Conservation (phyloP, 176 grass and related monocot species). For the Cenchrus fungigraminus region DNA sequence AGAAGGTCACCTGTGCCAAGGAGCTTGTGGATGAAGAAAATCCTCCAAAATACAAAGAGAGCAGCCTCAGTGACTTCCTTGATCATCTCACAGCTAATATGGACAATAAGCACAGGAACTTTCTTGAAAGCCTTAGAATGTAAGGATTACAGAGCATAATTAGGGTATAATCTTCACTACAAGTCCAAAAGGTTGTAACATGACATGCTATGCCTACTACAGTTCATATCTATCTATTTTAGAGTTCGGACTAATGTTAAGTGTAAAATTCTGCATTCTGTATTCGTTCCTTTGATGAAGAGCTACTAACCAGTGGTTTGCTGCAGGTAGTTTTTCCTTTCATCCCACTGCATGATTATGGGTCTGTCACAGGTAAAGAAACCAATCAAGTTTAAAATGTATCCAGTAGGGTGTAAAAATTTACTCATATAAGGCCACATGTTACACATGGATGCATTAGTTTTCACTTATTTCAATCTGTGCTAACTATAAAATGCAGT, state of each 20-base stretch:
- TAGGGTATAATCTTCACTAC: constrained; percentile 1
- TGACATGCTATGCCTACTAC: not conserved
- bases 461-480: not conserved
- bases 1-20: constrained; percentile 61
- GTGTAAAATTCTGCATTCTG: not conserved
- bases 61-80: constrained; percentile 77
- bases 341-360: not conserved
- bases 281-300: not conserved
- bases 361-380: constrained; percentile 27
- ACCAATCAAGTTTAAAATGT: constrained; percentile 10
- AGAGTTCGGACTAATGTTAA: not conserved
- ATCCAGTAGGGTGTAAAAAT: not conserved
- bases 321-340: constrained; percentile 21
- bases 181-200: constrained; percentile 25
- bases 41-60: constrained; percentile 57
- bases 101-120: constrained; percentile 44
- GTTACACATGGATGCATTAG: not conserved
- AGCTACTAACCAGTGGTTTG: not conserved
- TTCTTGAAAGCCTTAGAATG: constrained; percentile 57
- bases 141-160: not conserved
- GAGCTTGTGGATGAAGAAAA: constrained; percentile 59
- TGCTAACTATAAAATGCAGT: not conserved
- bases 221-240: constrained; percentile 4
- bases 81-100: constrained; percentile 44
- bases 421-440: not conserved